Percentiles rank a stretch among this genome's conserved stretches.
phyloP scores from a whole-genome alignment of 176 grass and related monocot genomes.

The Musa troglodytarum region DNA sequence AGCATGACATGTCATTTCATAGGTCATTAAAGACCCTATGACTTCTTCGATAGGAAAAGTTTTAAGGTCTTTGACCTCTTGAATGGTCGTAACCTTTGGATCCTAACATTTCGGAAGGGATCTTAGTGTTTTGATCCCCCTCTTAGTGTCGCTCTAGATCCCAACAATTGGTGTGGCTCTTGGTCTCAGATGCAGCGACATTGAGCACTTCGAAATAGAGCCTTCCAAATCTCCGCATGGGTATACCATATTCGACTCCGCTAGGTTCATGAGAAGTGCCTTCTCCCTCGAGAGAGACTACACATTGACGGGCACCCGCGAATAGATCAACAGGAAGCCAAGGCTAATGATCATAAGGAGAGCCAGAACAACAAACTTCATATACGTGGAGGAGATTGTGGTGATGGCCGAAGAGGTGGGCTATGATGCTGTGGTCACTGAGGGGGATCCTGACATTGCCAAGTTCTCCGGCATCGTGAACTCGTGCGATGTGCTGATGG shows the following conservation, averaged over 20 bases:
- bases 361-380: neutral
- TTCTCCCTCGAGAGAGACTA: neutral
- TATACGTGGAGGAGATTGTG: neutral
- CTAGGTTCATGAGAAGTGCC: neutral
- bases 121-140: too few relatives aligned
- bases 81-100: too few relatives aligned
- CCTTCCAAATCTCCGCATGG: neutral
- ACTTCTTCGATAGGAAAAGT: too few relatives aligned
- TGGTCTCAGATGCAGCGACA: too few relatives aligned
- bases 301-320: too few relatives aligned
- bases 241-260: neutral
- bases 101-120: too few relatives aligned
- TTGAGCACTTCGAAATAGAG: neutral
- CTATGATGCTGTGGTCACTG: neutral
- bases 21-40: too few relatives aligned
- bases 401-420: neutral
- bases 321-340: constrained; percentile 35
- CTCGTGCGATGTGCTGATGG: constrained; percentile 12
- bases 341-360: constrained; percentile 22
- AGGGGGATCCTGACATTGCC: neutral
- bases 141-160: too few relatives aligned
- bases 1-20: too few relatives aligned
- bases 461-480: neutral
- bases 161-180: too few relatives aligned
- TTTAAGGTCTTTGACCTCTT: too few relatives aligned